These are phyloP conservation scores for Actinomortierella wolfii DNA, from an alignment of 371 early-diverging fungal genomes.

Conservation along the genomic window DNA sequence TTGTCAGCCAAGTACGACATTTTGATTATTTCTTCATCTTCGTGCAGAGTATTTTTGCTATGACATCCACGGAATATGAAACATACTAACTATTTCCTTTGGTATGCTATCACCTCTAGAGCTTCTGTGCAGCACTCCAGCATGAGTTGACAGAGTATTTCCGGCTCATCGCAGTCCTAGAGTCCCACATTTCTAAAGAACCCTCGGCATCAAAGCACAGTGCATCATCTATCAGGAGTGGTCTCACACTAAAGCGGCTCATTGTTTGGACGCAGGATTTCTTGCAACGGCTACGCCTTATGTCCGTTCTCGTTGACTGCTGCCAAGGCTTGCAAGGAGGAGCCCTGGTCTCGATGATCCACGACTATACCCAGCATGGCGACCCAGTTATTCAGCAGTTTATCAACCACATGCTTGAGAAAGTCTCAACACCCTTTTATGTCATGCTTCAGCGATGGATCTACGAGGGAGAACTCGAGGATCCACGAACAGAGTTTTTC, in stretches of 20 bases:
- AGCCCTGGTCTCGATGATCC: slow-evolving; percentile 76
- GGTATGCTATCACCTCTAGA: slow-evolving; percentile 51
- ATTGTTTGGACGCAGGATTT: slow-evolving; percentile 88
- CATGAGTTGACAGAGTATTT: slow-evolving; percentile 81
- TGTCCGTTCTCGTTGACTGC: slow-evolving; percentile 67
- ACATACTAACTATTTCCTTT: not conserved
- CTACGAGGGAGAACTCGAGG: slow-evolving; percentile 92
- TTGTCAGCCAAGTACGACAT: slow-evolving; percentile 63
- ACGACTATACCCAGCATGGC: slow-evolving; percentile 86
- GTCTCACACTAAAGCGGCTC: slow-evolving; percentile 82
- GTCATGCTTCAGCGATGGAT: slow-evolving; percentile 93
- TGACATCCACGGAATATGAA: not conserved
- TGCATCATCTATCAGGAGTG: slow-evolving; percentile 48
- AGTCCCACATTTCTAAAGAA: slow-evolving; percentile 72
- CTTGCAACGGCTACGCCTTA: slow-evolving; percentile 71
- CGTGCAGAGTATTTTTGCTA: not conserved
- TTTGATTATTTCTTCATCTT: not conserved
- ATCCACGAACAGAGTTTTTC: slow-evolving; percentile 95
- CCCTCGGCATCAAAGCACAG: slow-evolving; percentile 16
- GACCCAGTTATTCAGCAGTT: slow-evolving; percentile 86
- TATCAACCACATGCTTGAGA: slow-evolving; percentile 75
- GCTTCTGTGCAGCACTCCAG: slow-evolving; percentile 82
- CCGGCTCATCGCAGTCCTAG: slow-evolving; percentile 82
- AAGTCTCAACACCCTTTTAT: slow-evolving; percentile 87
- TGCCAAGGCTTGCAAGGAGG: slow-evolving; percentile 77